phyloP scores from a whole-genome alignment of 2,329 filamentous ascomycete genomes.

The Pseudogymnoascus sp. region DNA sequence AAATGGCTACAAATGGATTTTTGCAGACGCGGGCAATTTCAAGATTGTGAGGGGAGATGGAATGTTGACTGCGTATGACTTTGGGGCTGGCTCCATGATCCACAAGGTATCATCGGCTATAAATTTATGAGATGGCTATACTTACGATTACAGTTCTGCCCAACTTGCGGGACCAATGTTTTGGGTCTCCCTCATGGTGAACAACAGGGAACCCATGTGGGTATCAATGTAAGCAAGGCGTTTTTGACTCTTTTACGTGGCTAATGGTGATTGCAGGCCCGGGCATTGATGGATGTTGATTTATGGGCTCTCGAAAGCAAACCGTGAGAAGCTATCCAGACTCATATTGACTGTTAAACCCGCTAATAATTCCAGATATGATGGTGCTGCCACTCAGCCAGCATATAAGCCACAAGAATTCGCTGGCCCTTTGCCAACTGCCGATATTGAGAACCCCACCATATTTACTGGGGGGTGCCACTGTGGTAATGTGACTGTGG shows the following conservation, averaged over 20 bases:
- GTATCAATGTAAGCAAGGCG: slow-evolving; percentile 37
- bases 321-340: background rate
- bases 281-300: background rate
- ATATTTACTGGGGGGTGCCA: slow-evolving; percentile 23
- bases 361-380: background rate
- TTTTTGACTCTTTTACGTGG: too few species aligned
- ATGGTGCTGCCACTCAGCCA: background rate
- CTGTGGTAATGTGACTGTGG: slow-evolving; percentile 22
- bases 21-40: slow-evolving; percentile 30
- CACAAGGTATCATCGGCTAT: slow-evolving; percentile 34
- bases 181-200: slow-evolving; percentile 28
- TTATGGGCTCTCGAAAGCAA: background rate
- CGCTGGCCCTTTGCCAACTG: background rate
- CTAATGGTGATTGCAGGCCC: background rate
- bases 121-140: slow-evolving; percentile 15
- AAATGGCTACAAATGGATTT: slow-evolving; percentile 39
- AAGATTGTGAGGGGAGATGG: slow-evolving; percentile 41
- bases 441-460: background rate
- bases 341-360: background rate
- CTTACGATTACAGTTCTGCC: slow-evolving; percentile 40
- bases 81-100: slow-evolving; percentile 31
- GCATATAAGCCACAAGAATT: background rate
- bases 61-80: slow-evolving; percentile 39
- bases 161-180: slow-evolving; percentile 41
- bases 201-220: slow-evolving; percentile 27